These are phyloP conservation scores for Saprolegnia parasitica DNA, from an alignment of 352 stramenopile species.

Conservation along the genomic window DNA sequence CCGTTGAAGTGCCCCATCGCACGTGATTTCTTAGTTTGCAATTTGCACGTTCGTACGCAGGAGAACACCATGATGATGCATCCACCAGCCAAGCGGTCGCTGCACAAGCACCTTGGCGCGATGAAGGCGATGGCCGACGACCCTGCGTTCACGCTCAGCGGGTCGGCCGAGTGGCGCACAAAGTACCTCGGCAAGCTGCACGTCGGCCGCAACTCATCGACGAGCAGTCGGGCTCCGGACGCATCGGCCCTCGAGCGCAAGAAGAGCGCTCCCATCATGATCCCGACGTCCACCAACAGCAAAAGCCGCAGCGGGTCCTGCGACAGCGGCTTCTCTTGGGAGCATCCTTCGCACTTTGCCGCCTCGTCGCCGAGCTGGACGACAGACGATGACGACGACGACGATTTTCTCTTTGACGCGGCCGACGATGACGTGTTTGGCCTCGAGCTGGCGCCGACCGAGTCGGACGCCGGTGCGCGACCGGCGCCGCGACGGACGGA, in stretches of 20 bases:
- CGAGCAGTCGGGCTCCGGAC: not conserved
- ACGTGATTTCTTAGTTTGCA: constrained; percentile 26
- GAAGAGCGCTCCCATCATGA: constrained; percentile 27
- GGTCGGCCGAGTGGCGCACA: constrained; percentile 26
- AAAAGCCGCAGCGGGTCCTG: constrained; percentile 5
- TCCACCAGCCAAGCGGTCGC: constrained; percentile 2
- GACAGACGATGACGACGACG: constrained; percentile 12
- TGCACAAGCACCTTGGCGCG: constrained; percentile 26
- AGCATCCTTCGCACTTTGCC: not conserved
- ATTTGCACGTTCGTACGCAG: not conserved
- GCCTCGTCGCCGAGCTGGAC: not conserved
- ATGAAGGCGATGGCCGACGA: constrained; percentile 19
- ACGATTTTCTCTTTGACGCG: constrained; percentile 2
- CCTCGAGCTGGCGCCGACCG: not conserved
- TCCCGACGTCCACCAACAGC: constrained; percentile 10
- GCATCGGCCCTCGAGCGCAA: constrained; percentile 3
- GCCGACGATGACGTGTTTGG: constrained; percentile 5
- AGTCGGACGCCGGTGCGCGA: not conserved
- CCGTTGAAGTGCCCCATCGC: constrained; percentile 25
- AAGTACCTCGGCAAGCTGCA: constrained; percentile 29
- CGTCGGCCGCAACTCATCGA: not conserved
- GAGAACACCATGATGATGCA: not conserved
- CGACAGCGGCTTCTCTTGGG: constrained; percentile 17
- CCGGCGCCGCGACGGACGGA: not conserved
- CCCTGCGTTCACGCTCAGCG: not conserved